Conservation (phyloP, 2,329 filamentous ascomycete species). For the Ceratocystis cacaofunesta region DNA sequence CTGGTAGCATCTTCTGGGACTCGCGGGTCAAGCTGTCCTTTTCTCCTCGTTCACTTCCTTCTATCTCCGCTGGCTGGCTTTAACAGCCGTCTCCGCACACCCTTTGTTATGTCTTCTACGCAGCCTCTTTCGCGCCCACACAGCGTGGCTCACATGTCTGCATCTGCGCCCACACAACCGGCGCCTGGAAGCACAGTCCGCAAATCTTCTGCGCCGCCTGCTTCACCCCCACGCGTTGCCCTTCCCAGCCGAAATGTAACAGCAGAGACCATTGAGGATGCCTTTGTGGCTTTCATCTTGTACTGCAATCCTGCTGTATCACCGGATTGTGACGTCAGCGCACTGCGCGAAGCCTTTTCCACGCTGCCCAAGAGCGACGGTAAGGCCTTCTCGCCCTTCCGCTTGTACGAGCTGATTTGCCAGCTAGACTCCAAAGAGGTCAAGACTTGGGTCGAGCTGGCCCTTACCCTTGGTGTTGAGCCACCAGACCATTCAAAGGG, state of each 20-base stretch:
- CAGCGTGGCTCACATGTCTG: not conserved
- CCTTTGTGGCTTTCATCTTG: conserved; percentile 72
- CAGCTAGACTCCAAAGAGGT: conserved; percentile 70
- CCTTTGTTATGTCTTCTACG: too few relatives aligned
- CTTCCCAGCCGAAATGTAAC: conserved; percentile 36
- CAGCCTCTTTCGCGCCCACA: not conserved
- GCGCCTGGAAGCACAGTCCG: not conserved
- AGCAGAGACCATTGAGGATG: conserved; percentile 58
- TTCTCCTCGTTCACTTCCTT: too few relatives aligned
- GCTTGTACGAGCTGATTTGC: conserved; percentile 62
- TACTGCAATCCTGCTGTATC: conserved; percentile 75
- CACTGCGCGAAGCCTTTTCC: conserved; percentile 61
- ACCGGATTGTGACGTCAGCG: conserved; percentile 50
- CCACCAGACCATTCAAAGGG: conserved; percentile 67
- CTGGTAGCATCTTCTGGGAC: too few relatives aligned
- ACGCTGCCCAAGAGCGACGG: conserved; percentile 74
- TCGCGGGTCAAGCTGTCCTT: too few relatives aligned
- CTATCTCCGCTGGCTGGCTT: too few relatives aligned
- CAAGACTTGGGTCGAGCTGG: conserved; percentile 84
- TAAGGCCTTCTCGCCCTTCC: conserved; percentile 68
- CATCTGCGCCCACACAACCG: not conserved
- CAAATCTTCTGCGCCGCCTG: not conserved
- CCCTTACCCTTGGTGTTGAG: conserved; percentile 75
- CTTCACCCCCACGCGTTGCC: not conserved
- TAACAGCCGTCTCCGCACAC: too few relatives aligned